phyloP scores from a whole-genome alignment of 2,329 filamentous ascomycete species.

The Dothistroma septosporum region DNA sequence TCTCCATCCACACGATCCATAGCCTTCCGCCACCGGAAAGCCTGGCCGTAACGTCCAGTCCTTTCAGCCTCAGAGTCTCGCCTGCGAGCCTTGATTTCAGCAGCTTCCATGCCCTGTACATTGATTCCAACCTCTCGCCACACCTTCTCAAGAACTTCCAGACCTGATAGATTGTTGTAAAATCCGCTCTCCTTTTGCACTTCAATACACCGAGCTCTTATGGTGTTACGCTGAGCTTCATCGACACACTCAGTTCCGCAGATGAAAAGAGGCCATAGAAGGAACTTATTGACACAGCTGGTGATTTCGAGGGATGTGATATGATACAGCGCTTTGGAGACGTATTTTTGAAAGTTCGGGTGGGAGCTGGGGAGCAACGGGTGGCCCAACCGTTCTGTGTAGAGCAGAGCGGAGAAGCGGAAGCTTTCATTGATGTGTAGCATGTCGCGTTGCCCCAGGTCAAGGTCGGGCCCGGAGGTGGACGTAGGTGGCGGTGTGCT shows the following conservation, averaged over 20 bases:
- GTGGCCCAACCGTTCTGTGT: conserved; percentile 80
- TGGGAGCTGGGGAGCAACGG: conserved; percentile 69
- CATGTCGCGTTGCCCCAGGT: conserved; percentile 60
- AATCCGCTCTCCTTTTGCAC: conserved; percentile 88
- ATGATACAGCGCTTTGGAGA: conserved; percentile 77
- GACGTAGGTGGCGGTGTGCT: conserved; percentile 18
- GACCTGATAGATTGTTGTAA: conserved; percentile 83
- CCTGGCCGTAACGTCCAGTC: conserved; percentile 34
- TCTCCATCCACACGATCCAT: conserved; percentile 50
- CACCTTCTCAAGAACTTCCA: conserved; percentile 79
- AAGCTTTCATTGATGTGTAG: conserved; percentile 84
- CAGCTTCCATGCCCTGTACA: conserved; percentile 22
- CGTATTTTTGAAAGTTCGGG: conserved; percentile 76
- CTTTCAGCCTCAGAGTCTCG: conserved; percentile 26
- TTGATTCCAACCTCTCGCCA: conserved; percentile 53
- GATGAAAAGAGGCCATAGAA: conserved; percentile 91
- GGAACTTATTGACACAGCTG: conserved; percentile 74
- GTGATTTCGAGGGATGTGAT: conserved; percentile 72
- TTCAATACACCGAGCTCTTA: conserved; percentile 75
- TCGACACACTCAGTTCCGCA: conserved; percentile 85
- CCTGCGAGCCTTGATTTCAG: conserved; percentile 28
- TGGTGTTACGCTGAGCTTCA: conserved; percentile 70
- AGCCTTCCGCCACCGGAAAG: conserved; percentile 49
- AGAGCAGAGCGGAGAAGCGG: conserved; percentile 81
- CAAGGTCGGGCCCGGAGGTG: conserved; percentile 26